Base-by-base conservation (phyloP, 345 rosid genomes). In the Excoecaria cochinchinensis region DNA sequence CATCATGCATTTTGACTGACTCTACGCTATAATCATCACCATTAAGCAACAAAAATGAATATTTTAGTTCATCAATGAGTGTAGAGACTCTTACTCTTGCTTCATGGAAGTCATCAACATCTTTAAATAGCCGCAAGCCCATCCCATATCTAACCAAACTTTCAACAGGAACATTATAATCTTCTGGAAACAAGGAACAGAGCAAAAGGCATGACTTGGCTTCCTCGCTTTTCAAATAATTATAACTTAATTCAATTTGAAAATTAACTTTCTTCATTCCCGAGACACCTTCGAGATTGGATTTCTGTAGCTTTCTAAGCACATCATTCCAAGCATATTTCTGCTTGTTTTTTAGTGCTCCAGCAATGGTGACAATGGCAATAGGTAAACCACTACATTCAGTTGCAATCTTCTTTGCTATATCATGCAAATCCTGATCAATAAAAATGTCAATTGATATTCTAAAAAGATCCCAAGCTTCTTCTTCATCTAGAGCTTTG, bases 101-200 rank as follows among this genome's bases (percentile, higher is more conserved):
- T 21, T 71, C 67, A 4, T 64, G 66, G 4, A 44, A 4, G 6
- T 70, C 6, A 24, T 19, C 21, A 3, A n/a, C 56, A 1, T 72
- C 46, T 17, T 55, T 8, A 67, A 77, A 77, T 66, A 77, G 46
- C 21, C 58, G 6, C 9, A 71, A 58, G 4, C 76, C 67, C 66
- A 53, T 6, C 48, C 67, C 76, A 40, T 65, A 64, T 52, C 42
- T 62, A 21, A 64, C 39, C 36, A 71, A 64, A 19, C 22, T 5
- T 55, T 77, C 71, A 14, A 77, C n/a, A 1, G 71, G 58, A 16
- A 77, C 66, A 14, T 53, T 12, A 1, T 5, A 25, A 65, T 71
- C 76, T 48, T 72, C 76, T 8, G 67, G 72, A 42, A 60, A 70
- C 17, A 65, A 66, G 25, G 60, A 71, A 56, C 81, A 73, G 13